Conservation (phyloP, 2,329 filamentous ascomycete genomes). For the Cordyceps militaris region DNA sequence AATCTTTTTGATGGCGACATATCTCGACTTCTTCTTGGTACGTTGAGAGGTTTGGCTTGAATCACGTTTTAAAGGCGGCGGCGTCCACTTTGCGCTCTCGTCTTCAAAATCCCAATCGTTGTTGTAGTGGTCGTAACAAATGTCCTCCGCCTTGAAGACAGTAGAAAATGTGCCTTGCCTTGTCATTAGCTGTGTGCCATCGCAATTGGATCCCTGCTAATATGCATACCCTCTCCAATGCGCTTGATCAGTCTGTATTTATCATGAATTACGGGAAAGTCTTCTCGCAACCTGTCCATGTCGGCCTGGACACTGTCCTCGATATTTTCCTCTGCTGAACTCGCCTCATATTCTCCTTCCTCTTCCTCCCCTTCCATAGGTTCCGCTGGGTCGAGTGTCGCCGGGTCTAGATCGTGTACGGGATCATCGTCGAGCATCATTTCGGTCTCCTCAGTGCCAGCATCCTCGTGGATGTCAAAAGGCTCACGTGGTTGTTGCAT, state of each 20-base stretch:
- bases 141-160: slow-evolving; percentile 95
- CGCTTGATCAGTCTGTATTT: slow-evolving; percentile 89
- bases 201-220: neutral
- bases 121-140: slow-evolving; percentile 73
- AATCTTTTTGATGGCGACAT: slow-evolving; percentile 97
- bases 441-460: slow-evolving; percentile 42
- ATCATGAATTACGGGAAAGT: slow-evolving; percentile 76
- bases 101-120: slow-evolving; percentile 81
- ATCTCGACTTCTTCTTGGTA: slow-evolving; percentile 48
- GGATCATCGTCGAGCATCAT: slow-evolving; percentile 39
- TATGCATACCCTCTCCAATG: slow-evolving; percentile 79
- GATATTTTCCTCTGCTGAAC: slow-evolving; percentile 54
- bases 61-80: slow-evolving; percentile 56
- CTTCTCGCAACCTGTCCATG: slow-evolving; percentile 75
- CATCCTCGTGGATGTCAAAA: slow-evolving; percentile 46
- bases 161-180: slow-evolving; percentile 95
- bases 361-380: slow-evolving; percentile 25
- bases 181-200: slow-evolving; percentile 14
- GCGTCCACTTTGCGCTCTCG: slow-evolving; percentile 59
- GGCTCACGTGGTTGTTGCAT: slow-evolving; percentile 24
- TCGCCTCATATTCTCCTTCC: slow-evolving; percentile 31
- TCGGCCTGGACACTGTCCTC: slow-evolving; percentile 70
- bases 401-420: slow-evolving; percentile 22
- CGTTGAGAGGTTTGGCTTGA: slow-evolving; percentile 30
- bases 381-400: slow-evolving; percentile 20